These are phyloP conservation scores for Carex kokanica DNA, from an alignment of 176 grass and related monocot species.

Conservation along the genomic window DNA sequence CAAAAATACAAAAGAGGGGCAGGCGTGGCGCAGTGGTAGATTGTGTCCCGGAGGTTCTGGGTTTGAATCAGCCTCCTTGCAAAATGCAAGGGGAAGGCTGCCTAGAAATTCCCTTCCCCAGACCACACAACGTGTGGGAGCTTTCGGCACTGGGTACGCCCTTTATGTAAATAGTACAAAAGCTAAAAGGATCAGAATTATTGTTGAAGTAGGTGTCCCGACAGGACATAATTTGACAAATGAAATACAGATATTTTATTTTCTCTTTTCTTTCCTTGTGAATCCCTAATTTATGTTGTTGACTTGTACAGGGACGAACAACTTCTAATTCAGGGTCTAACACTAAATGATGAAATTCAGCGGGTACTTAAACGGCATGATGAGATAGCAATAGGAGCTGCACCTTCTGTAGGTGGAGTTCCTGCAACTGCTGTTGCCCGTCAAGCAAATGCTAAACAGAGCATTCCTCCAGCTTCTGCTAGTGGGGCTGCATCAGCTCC, in stretches of 20 bases:
- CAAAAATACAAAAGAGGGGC: too few species aligned
- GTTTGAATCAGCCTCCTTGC: too few species aligned
- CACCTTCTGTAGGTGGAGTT: slow-evolving; percentile 31
- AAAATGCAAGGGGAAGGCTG: too few species aligned
- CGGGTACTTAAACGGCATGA: slow-evolving; percentile 87
- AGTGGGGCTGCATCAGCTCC: slow-evolving; percentile 49
- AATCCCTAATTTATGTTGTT: slow-evolving; percentile 11
- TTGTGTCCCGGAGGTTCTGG: too few species aligned
- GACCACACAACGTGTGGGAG: too few species aligned
- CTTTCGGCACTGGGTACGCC: too few species aligned
- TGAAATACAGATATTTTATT: neutral
- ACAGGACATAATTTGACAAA: neutral
- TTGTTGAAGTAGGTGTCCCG: neutral
- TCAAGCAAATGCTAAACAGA: slow-evolving; percentile 34
- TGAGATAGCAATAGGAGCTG: slow-evolving; percentile 58
- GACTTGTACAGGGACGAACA: slow-evolving; percentile 75
- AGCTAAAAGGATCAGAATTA: neutral
- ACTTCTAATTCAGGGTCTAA: slow-evolving; percentile 76
- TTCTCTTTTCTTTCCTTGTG: neutral
- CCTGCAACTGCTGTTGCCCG: neutral
- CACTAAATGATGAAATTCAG: slow-evolving; percentile 89
- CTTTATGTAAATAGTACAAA: neutral
- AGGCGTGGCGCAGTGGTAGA: too few species aligned
- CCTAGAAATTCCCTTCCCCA: too few species aligned
- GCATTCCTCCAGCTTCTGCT: slow-evolving; percentile 42